Evolutionary conservation across 805 yeast genomes (phyloP).

Genomic region (Candida methanosorbosa): DNA sequence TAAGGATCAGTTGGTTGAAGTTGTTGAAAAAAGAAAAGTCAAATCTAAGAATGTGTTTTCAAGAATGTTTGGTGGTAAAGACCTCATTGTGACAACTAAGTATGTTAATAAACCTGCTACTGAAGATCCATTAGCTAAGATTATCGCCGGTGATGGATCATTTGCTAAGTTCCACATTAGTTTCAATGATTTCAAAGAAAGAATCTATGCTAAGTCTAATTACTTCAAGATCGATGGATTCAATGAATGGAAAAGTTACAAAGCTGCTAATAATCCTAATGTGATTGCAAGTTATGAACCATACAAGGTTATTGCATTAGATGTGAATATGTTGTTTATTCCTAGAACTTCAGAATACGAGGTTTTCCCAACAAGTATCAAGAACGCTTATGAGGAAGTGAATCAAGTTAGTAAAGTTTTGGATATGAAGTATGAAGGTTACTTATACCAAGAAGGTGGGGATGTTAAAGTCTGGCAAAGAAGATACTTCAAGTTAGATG

Average conservation of each 20-base stretch:
- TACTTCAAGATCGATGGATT: slow-evolving; percentile 52
- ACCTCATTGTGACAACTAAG: slow-evolving; percentile 38
- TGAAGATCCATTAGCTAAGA: slow-evolving; percentile 49
- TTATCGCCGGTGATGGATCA: slow-evolving; percentile 81
- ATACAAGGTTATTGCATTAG: slow-evolving; percentile 55
- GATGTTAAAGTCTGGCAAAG: slow-evolving; percentile 70
- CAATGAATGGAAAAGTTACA: slow-evolving; percentile 69
- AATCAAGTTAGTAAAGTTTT: slow-evolving; percentile 22
- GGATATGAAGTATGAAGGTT: slow-evolving; percentile 46
- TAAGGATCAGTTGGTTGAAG: slow-evolving; percentile 45
- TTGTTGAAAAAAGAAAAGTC: slow-evolving; percentile 38
- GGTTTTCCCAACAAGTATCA: slow-evolving; percentile 61
- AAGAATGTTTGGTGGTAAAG: slow-evolving; percentile 28
- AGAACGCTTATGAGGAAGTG: slow-evolving; percentile 37
- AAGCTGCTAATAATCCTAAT: too few species aligned
- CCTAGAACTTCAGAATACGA: slow-evolving; percentile 56
- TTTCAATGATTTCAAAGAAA: slow-evolving; percentile 48
- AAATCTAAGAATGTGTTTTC: slow-evolving; percentile 23
- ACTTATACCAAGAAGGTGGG: slow-evolving; percentile 84
- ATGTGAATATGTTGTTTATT: slow-evolving; percentile 58
- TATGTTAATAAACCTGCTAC: slow-evolving; percentile 41
- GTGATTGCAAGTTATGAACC: slow-evolving; percentile 32
- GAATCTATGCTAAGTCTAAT: slow-evolving; percentile 43
- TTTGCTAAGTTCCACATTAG: slow-evolving; percentile 72
- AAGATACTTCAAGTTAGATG: slow-evolving; percentile 67